Percentiles rank a stretch among this genome's conserved stretches.
Evolutionary conservation across 192 early-diverging fungal species (phyloP).

Genomic region (Coemansia sp.): DNA sequence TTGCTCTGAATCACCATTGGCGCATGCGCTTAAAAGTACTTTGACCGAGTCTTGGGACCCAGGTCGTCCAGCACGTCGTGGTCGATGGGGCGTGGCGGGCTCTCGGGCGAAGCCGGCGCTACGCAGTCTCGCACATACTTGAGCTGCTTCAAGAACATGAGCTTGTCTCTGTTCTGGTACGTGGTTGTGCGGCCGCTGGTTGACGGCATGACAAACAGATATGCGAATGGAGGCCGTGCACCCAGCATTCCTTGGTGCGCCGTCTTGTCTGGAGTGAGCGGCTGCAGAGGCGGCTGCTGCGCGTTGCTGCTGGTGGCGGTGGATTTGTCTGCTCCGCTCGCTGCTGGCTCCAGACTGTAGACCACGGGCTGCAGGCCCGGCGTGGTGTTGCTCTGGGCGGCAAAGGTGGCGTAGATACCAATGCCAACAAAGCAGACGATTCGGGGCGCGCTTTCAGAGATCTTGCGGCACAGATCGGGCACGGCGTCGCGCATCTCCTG

Average conservation of each 20-base stretch:
- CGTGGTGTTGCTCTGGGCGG: conserved; percentile 4
- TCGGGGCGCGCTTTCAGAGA: conserved; percentile 54
- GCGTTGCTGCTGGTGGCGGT: neutral
- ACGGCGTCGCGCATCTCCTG: conserved; percentile 58
- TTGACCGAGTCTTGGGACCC: conserved; percentile 11
- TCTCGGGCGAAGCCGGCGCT: neutral
- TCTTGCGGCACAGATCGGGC: conserved; percentile 60
- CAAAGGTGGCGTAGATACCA: conserved; percentile 64
- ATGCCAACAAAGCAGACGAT: conserved; percentile 69
- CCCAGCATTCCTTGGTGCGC: neutral
- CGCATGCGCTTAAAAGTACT: conserved; percentile 16
- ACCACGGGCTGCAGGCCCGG: conserved; percentile 49
- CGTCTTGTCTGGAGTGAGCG: neutral
- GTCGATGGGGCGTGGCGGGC: conserved; percentile 6
- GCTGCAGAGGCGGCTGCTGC: neutral
- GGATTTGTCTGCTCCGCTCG: no score
- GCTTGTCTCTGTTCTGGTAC: conserved; percentile 61
- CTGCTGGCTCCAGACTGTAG: conserved; percentile 5
- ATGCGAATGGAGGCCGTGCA: conserved; percentile 8
- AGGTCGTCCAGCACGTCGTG: conserved; percentile 6
- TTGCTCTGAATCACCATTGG: no score
- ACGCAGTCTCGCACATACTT: conserved; percentile 41
- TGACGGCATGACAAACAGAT: conserved; percentile 65
- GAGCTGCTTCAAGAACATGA: conserved; percentile 51
- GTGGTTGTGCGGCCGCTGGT: conserved; percentile 65